phyloP scores from a whole-genome alignment of 306 rosid genomes.

The Lathyrus aphaca region DNA sequence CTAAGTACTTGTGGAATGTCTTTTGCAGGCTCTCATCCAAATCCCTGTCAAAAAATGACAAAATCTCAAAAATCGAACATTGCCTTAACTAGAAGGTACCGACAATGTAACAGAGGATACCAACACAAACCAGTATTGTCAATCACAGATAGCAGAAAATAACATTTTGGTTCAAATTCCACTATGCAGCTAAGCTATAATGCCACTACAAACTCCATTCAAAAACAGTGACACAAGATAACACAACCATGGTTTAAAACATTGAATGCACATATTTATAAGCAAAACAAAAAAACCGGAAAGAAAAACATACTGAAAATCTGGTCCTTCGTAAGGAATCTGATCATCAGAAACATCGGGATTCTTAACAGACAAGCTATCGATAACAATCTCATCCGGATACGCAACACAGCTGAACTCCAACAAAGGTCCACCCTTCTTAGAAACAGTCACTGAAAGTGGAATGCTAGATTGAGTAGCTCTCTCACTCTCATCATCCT shows the following conservation, averaged over 20 bases:
- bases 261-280: not conserved
- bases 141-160: not conserved
- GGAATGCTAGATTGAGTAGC: slow-evolving; percentile 72
- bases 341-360: slow-evolving; percentile 68
- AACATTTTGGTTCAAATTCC: not conserved
- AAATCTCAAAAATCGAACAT: slow-evolving; percentile 12
- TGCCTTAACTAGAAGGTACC: not conserved
- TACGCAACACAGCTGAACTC: slow-evolving; percentile 77
- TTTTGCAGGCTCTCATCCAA: slow-evolving; percentile 85
- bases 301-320: slow-evolving; percentile 63
- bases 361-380: slow-evolving; percentile 68
- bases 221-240: not conserved
- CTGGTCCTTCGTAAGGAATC: slow-evolving; percentile 88
- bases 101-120: not conserved
- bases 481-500: slow-evolving; percentile 46
- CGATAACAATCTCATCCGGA: slow-evolving; percentile 77
- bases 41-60: slow-evolving; percentile 50
- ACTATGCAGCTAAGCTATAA: not conserved
- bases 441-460: slow-evolving; percentile 66
- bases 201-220: not conserved
- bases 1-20: slow-evolving; percentile 81
- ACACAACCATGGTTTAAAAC: not conserved
- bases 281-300: not conserved
- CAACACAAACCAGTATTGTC: not conserved
- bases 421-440: slow-evolving; percentile 62